Evolutionary conservation across 805 yeast genomes (phyloP).

Genomic region (Kregervanrija pseudodelftensis): DNA sequence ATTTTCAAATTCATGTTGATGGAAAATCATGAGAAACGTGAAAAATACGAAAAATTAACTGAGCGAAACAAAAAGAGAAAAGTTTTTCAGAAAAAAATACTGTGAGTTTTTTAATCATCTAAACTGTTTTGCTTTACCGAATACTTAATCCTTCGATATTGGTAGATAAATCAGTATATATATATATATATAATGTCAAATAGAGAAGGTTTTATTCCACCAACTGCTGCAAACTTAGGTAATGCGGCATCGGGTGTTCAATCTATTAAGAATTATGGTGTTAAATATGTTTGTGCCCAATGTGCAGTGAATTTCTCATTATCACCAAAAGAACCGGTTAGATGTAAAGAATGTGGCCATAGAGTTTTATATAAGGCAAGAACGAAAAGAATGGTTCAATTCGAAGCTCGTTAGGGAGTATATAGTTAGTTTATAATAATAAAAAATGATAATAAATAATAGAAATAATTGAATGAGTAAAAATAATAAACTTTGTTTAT

Average conservation of each 20-base stretch:
- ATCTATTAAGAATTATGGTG: constrained; percentile 65
- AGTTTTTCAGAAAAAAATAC: too few species aligned
- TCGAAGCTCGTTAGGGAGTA: constrained; percentile 57
- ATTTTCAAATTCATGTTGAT: too few species aligned
- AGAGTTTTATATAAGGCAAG: constrained; percentile 95
- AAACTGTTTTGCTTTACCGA: too few species aligned
- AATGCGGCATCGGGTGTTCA: constrained; percentile 82
- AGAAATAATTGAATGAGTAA: too few species aligned
- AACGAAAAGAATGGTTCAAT: constrained; percentile 93
- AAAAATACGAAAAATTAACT: too few species aligned
- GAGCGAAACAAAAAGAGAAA: too few species aligned
- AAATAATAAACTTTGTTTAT: too few species aligned
- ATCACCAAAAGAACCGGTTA: constrained; percentile 90
- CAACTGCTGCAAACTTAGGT: constrained; percentile 63
- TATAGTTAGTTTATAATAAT: too few species aligned
- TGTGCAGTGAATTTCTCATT: constrained; percentile 87
- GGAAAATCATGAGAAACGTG: too few species aligned
- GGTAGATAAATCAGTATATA: neutral
- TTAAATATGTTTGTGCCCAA: constrained; percentile 91
- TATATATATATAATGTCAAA: constrained; percentile 15
- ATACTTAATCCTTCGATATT: too few species aligned
- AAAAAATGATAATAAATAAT: too few species aligned
- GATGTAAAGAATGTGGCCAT: constrained; percentile 98
- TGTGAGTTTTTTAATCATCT: too few species aligned
- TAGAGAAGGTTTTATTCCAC: constrained; percentile 86